phyloP scores from a whole-genome alignment of 768 basidiomycete genomes.

The Exsudoporus frostii region DNA sequence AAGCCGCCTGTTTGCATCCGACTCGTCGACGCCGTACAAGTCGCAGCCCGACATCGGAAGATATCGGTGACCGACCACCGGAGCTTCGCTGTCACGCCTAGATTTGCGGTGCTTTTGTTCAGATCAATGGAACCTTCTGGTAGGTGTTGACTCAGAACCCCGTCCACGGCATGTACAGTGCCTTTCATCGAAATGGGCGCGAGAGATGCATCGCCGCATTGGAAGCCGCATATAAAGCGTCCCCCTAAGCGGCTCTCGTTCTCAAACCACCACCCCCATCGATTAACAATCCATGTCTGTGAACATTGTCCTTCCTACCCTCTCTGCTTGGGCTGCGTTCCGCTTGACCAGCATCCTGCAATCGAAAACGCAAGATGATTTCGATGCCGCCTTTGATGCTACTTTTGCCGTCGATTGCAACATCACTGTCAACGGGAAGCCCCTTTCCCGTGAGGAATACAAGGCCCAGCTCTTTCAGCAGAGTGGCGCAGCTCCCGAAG shows the following conservation, averaged over 20 bases:
- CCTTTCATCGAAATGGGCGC: background rate
- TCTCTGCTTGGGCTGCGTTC: slow-evolving; percentile 41
- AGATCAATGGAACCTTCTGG: background rate
- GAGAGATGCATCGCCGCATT: background rate
- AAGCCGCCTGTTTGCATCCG: too few species aligned
- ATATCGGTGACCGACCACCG: background rate
- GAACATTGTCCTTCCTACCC: slow-evolving; percentile 37
- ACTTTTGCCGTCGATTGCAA: slow-evolving; percentile 37
- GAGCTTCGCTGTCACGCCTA: background rate
- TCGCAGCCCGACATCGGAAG: background rate
- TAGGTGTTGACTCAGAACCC: background rate
- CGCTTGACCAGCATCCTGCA: slow-evolving; percentile 37
- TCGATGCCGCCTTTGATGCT: slow-evolving; percentile 38
- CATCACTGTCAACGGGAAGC: slow-evolving; percentile 41
- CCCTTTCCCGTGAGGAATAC: slow-evolving; percentile 39
- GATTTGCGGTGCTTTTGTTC: background rate
- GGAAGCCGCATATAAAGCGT: slow-evolving; percentile 9
- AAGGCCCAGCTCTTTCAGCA: slow-evolving; percentile 33
- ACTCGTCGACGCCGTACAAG: background rate
- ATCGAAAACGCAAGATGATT: slow-evolving; percentile 35
- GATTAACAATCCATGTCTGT: slow-evolving; percentile 20
- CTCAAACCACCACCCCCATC: background rate
- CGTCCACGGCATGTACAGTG: background rate
- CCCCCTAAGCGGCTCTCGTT: background rate
- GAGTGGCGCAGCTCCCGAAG: slow-evolving; percentile 20